A percentile compares a stretch with the other conserved stretches of the same genome.
Evolutionary conservation across 2,329 filamentous ascomycete genomes (phyloP).

Genomic region (Alternaria arborescens): DNA sequence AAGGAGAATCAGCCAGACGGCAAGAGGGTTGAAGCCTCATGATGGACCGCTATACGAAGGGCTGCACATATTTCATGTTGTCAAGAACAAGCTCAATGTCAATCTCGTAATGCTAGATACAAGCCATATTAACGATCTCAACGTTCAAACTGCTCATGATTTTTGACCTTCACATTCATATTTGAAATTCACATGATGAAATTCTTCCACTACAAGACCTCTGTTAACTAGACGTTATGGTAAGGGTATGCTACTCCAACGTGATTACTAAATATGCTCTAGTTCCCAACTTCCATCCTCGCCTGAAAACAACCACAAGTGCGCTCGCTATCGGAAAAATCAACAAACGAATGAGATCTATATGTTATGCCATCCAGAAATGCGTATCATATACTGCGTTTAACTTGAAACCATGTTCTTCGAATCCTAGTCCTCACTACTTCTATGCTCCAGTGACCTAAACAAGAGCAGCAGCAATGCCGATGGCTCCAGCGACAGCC

Average conservation of each 20-base stretch:
- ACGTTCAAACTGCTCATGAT: neutral
- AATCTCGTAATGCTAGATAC: neutral
- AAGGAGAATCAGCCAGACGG: conserved; percentile 7
- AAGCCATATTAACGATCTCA: neutral
- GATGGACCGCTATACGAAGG: neutral
- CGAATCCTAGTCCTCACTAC: neutral
- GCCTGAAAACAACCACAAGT: neutral
- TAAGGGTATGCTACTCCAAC: neutral
- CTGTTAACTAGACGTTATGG: neutral
- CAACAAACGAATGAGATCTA: neutral
- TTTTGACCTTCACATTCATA: neutral
- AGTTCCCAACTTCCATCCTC: neutral
- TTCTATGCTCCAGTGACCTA: neutral
- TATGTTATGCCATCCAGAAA: neutral
- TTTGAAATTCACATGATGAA: neutral
- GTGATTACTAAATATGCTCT: neutral
- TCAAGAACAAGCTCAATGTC: neutral
- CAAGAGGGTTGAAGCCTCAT: conserved; percentile 1
- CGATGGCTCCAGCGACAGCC: conserved; percentile 5
- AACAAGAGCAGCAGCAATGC: conserved; percentile 5
- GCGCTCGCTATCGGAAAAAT: neutral
- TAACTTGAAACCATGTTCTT: neutral
- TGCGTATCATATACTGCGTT: neutral
- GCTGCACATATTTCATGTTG: neutral
- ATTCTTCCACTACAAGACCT: neutral